Evolutionary conservation across 2,329 filamentous ascomycete genomes (phyloP).

Genomic region (Pezicula carpinea): DNA sequence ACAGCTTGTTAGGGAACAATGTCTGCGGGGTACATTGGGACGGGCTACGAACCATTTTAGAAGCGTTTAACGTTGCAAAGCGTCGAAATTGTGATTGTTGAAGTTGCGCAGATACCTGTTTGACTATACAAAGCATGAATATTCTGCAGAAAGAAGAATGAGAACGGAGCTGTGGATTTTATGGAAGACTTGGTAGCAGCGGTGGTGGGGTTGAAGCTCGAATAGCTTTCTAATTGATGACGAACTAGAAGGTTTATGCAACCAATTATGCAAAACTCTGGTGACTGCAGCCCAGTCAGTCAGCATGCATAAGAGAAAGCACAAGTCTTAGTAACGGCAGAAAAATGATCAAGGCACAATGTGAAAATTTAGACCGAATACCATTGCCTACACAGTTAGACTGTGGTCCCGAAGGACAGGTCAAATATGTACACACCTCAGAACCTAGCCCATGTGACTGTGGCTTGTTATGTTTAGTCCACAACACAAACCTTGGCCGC

Average conservation of each 20-base stretch:
- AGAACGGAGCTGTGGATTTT: conserved; percentile 6
- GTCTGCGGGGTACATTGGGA: not conserved
- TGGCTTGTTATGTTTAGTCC: too few species aligned
- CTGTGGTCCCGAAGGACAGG: too few species aligned
- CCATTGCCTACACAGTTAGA: too few species aligned
- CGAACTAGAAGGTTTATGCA: not conserved
- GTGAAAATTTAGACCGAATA: too few species aligned
- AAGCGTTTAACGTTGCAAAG: conserved; percentile 5
- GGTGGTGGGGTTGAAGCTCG: conserved; percentile 7
- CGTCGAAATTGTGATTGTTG: not conserved
- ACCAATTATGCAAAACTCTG: conserved; percentile 1
- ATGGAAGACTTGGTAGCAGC: conserved; percentile 6
- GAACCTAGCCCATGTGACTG: too few species aligned
- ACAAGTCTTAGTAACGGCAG: conserved; percentile 2
- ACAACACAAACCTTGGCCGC: too few species aligned
- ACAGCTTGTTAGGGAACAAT: conserved; percentile 8
- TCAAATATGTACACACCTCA: too few species aligned
- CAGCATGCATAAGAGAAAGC: conserved; percentile 1
- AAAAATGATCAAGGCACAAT: too few species aligned
- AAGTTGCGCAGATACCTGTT: conserved; percentile 5
- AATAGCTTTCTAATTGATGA: conserved; percentile 5
- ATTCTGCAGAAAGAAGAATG: not conserved
- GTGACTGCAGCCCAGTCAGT: not conserved
- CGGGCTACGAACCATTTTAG: conserved; percentile 22
- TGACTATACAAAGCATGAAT: conserved; percentile 8